Evolutionary conservation across 1,284 basidiomycete genomes (phyloP).

Genomic region (Ceraceosorus guamensis): DNA sequence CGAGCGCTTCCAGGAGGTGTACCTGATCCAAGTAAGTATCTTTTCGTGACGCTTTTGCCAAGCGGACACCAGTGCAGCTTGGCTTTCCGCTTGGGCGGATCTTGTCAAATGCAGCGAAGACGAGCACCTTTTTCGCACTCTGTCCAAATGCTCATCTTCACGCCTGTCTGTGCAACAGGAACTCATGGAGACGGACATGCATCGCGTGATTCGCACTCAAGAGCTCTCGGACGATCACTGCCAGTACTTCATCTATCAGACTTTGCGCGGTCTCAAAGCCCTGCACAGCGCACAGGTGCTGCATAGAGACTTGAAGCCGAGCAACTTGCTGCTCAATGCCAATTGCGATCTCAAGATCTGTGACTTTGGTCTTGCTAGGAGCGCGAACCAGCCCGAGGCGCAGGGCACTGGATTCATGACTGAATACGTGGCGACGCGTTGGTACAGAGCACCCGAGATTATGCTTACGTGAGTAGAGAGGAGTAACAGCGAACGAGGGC

Average conservation of each 20-base stretch:
- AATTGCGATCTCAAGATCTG: slow-evolving; percentile 48
- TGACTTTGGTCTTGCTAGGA: slow-evolving; percentile 48
- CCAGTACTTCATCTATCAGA: slow-evolving; percentile 89
- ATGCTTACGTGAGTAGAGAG: slow-evolving; percentile 38
- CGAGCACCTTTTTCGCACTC: no score
- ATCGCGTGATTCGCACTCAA: slow-evolving; percentile 48
- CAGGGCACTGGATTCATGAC: slow-evolving; percentile 48
- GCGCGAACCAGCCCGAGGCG: slow-evolving; percentile 41
- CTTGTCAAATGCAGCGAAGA: no score
- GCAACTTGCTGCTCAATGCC: slow-evolving; percentile 43
- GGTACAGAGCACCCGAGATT: slow-evolving; percentile 48
- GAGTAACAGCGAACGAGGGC: no score
- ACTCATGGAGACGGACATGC: slow-evolving; percentile 48
- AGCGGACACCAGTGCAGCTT: no score
- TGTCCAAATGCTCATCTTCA: no score
- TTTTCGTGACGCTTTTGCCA: neutral
- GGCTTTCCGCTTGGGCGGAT: no score
- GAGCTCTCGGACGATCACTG: slow-evolving; percentile 65
- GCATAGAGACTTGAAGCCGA: slow-evolving; percentile 46
- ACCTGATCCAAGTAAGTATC: slow-evolving; percentile 58
- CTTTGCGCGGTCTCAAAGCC: slow-evolving; percentile 46
- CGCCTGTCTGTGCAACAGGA: no score
- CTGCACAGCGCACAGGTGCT: slow-evolving; percentile 46
- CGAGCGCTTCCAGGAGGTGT: slow-evolving; percentile 88
- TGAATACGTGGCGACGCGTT: slow-evolving; percentile 48